These are phyloP conservation scores for Diaporthe helianthi DNA, from an alignment of 2,329 filamentous ascomycete species.

Conservation along the genomic window DNA sequence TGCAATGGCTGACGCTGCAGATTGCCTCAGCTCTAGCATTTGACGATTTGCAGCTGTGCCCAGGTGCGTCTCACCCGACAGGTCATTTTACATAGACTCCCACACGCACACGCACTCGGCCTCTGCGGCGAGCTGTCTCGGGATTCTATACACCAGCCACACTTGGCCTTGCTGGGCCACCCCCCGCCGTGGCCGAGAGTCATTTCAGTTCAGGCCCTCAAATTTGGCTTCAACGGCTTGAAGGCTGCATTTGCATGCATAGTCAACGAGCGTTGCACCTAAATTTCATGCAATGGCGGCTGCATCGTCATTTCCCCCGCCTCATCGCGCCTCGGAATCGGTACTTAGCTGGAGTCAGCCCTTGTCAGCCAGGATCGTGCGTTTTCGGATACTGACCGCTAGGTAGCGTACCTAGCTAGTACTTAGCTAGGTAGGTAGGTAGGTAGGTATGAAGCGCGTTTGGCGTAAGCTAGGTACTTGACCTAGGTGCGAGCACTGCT, in stretches of 20 bases:
- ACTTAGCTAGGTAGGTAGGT: too few relatives aligned
- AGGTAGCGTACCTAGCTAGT: neutral
- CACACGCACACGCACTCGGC: constrained; percentile 10
- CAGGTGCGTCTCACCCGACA: constrained; percentile 15
- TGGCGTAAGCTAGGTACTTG: constrained; percentile 12
- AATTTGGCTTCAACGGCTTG: constrained; percentile 15
- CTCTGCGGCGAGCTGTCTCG: constrained; percentile 15
- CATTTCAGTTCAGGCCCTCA: neutral
- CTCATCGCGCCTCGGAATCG: constrained; percentile 11
- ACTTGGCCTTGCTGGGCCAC: constrained; percentile 17
- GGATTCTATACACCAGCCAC: constrained; percentile 18
- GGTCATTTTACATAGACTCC: neutral
- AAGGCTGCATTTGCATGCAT: neutral
- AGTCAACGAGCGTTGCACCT: constrained; percentile 15
- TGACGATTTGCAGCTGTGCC: neutral
- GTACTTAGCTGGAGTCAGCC: constrained; percentile 1
- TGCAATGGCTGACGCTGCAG: constrained; percentile 7
- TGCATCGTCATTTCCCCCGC: constrained; percentile 11
- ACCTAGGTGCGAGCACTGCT: too few relatives aligned
- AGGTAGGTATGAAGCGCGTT: constrained; percentile 28
- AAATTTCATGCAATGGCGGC: neutral
- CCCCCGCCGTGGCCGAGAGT: neutral
- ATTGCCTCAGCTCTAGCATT: neutral
- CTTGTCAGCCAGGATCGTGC: constrained; percentile 13
- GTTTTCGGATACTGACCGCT: constrained; percentile 21